phyloP scores from a whole-genome alignment of 2,329 filamentous ascomycete genomes.

The Coniochaeta sp. region DNA sequence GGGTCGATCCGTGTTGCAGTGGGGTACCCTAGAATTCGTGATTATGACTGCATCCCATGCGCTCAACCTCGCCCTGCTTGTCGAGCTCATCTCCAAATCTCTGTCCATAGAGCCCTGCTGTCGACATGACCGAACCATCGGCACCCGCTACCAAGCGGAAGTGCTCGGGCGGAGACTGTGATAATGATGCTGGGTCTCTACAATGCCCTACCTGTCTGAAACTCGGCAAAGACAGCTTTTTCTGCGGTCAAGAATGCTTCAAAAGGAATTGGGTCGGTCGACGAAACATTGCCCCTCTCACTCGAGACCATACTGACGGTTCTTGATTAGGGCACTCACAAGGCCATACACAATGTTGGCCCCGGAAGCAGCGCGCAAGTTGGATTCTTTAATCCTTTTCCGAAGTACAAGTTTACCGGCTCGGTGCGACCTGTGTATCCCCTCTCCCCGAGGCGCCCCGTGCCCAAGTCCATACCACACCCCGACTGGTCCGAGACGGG shows the following conservation, averaged over 20 bases:
- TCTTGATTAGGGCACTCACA: slow-evolving; percentile 64
- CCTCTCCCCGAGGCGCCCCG: slow-evolving; percentile 61
- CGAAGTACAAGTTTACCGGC: slow-evolving; percentile 77
- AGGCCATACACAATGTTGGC: slow-evolving; percentile 75
- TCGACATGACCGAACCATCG: slow-evolving; percentile 38
- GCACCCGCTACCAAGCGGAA: slow-evolving; percentile 45
- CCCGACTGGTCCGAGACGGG: slow-evolving; percentile 88
- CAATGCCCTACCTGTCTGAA: slow-evolving; percentile 96
- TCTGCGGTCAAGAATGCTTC: slow-evolving; percentile 98
- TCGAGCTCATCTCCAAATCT: background rate
- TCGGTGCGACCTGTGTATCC: slow-evolving; percentile 79
- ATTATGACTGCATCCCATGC: no score
- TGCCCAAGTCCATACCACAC: slow-evolving; percentile 73
- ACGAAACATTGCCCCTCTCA: background rate
- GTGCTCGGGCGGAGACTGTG: slow-evolving; percentile 78
- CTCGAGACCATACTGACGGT: slow-evolving; percentile 7
- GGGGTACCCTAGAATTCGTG: no score
- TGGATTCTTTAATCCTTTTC: slow-evolving; percentile 87
- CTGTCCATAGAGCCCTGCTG: background rate
- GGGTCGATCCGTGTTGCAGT: no score
- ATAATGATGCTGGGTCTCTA: slow-evolving; percentile 75
- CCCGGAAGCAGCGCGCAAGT: slow-evolving; percentile 35
- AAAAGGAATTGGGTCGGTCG: slow-evolving; percentile 89
- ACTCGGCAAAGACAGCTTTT: slow-evolving; percentile 82
- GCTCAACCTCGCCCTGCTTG: background rate